Conservation (phyloP, 768 basidiomycete species). For the Lactarius trivialis region DNA sequence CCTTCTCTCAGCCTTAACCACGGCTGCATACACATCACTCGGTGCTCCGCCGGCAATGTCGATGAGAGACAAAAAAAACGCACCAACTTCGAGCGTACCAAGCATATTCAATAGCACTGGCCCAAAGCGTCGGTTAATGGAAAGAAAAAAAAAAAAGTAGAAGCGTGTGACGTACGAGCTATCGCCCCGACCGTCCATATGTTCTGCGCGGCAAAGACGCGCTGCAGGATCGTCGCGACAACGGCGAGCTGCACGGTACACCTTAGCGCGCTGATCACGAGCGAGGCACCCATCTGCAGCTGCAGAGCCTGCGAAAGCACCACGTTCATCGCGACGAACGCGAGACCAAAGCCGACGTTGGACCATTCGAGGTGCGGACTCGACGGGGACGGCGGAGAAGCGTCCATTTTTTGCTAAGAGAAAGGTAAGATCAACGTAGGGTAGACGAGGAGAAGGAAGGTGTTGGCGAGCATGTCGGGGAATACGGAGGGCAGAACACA, state of each 20-base stretch:
- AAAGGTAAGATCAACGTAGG: background rate
- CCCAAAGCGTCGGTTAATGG: background rate
- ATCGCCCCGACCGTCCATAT: constrained; percentile 71
- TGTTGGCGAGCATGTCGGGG: background rate
- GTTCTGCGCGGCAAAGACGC: constrained; percentile 69
- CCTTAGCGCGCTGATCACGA: constrained; percentile 62
- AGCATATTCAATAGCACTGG: constrained; percentile 65
- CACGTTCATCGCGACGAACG: constrained; percentile 71
- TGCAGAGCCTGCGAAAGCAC: constrained; percentile 55
- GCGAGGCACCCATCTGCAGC: constrained; percentile 61
- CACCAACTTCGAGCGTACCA: constrained; percentile 73
- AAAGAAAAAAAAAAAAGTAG: no score
- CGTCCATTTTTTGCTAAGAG: constrained; percentile 29
- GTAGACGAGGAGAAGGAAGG: background rate
- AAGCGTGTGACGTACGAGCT: constrained; percentile 45
- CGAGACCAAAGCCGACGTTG: constrained; percentile 71
- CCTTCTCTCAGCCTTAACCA: constrained; percentile 71
- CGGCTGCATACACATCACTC: constrained; percentile 37
- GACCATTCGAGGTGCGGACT: constrained; percentile 47
- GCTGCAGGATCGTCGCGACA: constrained; percentile 62
- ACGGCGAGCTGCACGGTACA: constrained; percentile 75
- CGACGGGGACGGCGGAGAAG: constrained; percentile 17
- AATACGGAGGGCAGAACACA: background rate
- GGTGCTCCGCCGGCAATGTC: background rate
- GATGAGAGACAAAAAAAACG: constrained; percentile 25